phyloP scores from a whole-genome alignment of 129 eudicot genomes.

The Ambrosia artemisiifolia region DNA sequence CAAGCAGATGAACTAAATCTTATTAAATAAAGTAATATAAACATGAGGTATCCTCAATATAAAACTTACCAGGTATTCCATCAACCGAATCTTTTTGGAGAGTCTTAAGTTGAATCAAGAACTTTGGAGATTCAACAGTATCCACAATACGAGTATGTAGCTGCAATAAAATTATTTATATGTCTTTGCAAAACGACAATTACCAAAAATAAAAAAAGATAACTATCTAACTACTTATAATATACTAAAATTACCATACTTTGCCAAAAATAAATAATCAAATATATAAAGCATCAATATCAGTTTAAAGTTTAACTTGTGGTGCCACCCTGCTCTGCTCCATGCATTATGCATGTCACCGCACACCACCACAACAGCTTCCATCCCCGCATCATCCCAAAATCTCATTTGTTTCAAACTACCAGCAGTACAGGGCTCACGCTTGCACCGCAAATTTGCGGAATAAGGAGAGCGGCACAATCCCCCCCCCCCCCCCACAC shows the following conservation, averaged over 20 bases:
- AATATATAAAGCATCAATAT: background rate
- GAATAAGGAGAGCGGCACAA: too few relatives aligned
- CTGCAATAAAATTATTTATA: conserved; percentile 34
- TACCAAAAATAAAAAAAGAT: too few relatives aligned
- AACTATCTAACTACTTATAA: background rate
- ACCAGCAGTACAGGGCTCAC: too few relatives aligned
- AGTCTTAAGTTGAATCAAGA: conserved; percentile 54
- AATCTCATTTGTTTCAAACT: too few relatives aligned
- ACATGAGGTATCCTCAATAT: conserved; percentile 51
- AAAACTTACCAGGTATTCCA: conserved; percentile 33
- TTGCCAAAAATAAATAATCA: background rate
- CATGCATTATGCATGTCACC: too few relatives aligned
- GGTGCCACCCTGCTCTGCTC: too few relatives aligned
- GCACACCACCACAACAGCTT: too few relatives aligned
- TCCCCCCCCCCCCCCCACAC: too few relatives aligned
- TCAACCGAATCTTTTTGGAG: conserved; percentile 32
- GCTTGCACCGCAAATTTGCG: too few relatives aligned
- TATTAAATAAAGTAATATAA: background rate
- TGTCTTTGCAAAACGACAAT: background rate
- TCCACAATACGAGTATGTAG: conserved; percentile 62
- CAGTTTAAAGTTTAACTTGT: too few relatives aligned
- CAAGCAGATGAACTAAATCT: background rate
- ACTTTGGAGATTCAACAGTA: conserved; percentile 61
- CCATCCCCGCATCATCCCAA: too few relatives aligned
- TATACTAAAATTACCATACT: background rate